Base-by-base conservation (phyloP, 371 early-diverging fungal species). In the Mucor circinelloides region DNA sequence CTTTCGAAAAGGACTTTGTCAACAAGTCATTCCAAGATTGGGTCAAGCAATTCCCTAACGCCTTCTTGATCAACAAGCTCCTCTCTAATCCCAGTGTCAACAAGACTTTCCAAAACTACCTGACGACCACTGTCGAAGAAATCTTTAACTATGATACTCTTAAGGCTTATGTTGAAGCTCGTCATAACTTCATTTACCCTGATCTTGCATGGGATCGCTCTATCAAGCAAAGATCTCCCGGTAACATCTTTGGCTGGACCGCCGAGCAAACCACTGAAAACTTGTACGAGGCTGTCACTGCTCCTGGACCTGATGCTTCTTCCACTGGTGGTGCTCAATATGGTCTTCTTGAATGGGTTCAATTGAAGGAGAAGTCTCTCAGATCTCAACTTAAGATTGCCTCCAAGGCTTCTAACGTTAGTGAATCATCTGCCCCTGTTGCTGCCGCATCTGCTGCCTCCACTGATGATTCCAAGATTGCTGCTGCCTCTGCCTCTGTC, bases 201-300 rank as follows among this genome's bases (percentile, higher is more conserved):
- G 87, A 87, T 60, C 70, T 87, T 9, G 64, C 73, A 30, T 85
- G 85, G 85, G 87, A 87, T 67, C 83, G 87, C 32, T 74, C 66
- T 57, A 82, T 87, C 48, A 68, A 60, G 58, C 87, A 87, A 69
- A 72, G 76, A 54, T 85, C 85, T n/a, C 84, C 84, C 42, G 87
- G 87, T 69, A 83, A 82, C 48, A 68, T 81, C 67, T 83, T 70
- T 63, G 75, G 76, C 3, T 87, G 87, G 87, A 81, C 79, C 7
- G 77, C 77, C 25, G 68, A 77, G 7, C 77, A 81, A 60, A 71
- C 71, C 10, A 63, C 70, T 10, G 66, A 83, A 1, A 87, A 87
- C 66, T 60, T 87, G 19, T 70, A 70, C 59, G 17, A 71, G 27
- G 72, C 71, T 60, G 85, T 87, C 17, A 2, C 31, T 13, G 78